Percentiles rank a stretch among this genome's conserved stretches.
Evolutionary conservation across 1,284 basidiomycete species (phyloP).

Genomic region (Cutaneotrichosporon sp.): DNA sequence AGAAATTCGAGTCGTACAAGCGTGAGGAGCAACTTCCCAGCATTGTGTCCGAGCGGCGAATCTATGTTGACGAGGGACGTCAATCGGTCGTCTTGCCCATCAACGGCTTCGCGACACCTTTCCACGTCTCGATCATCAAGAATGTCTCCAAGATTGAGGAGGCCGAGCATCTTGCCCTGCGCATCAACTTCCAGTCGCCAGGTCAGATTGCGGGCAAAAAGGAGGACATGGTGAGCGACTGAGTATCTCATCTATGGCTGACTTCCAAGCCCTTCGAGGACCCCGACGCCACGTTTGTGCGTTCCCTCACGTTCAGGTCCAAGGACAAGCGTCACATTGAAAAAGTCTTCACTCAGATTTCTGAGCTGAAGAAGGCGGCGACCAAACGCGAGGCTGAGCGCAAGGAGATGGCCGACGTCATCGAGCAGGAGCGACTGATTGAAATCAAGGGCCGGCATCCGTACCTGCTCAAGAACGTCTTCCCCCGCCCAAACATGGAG

Average conservation of each 20-base stretch:
- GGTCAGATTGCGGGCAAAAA: slow-evolving; percentile 98
- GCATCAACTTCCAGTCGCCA: slow-evolving; percentile 98
- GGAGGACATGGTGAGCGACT: slow-evolving; percentile 77
- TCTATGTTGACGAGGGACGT: slow-evolving; percentile 85
- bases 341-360: slow-evolving; percentile 85
- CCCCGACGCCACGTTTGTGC: slow-evolving; percentile 93
- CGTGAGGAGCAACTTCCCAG: slow-evolving; percentile 84
- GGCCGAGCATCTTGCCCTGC: slow-evolving; percentile 87
- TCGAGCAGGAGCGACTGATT: slow-evolving; percentile 86
- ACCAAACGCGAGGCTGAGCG: slow-evolving; percentile 97
- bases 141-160: slow-evolving; percentile 98
- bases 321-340: slow-evolving; percentile 86
- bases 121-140: slow-evolving; percentile 98
- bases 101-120: slow-evolving; percentile 92
- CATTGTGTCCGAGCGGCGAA: slow-evolving; percentile 75
- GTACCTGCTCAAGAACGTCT: slow-evolving; percentile 82
- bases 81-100: slow-evolving; percentile 89
- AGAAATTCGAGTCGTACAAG: slow-evolving; percentile 95
- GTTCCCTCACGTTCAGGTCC: slow-evolving; percentile 91
- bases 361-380: slow-evolving; percentile 91
- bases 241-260: slow-evolving; percentile 48
- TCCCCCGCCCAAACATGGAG: slow-evolving; percentile 75
- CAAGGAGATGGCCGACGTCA: slow-evolving; percentile 96
- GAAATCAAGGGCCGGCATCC: slow-evolving; percentile 81
- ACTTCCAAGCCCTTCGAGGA: slow-evolving; percentile 79